Evolutionary conservation across 2,329 filamentous ascomycete species (phyloP).

Genomic region (Aspergillus cejpii): DNA sequence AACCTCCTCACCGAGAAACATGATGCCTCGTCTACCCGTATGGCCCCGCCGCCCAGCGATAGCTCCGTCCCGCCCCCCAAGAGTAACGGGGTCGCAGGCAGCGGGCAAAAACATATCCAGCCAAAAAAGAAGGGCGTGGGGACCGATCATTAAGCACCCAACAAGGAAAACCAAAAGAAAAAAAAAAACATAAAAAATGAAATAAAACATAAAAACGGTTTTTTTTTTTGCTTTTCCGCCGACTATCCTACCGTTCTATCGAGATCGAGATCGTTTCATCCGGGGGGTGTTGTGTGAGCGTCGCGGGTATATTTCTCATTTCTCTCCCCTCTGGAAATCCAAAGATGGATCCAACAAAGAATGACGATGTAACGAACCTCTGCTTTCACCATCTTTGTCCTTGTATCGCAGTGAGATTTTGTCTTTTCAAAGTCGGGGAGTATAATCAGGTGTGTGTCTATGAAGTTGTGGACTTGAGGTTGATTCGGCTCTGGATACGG

Average conservation of each 20-base stretch:
- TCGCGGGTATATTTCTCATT: slow-evolving; percentile 6
- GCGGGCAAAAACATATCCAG: slow-evolving; percentile 35
- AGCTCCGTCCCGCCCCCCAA: slow-evolving; percentile 18
- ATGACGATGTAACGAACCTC: slow-evolving; percentile 33
- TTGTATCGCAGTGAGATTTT: background rate
- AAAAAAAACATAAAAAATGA: no score
- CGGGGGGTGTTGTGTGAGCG: no score
- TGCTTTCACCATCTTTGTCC: background rate
- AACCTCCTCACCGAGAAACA: slow-evolving; percentile 77
- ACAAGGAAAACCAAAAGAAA: no score
- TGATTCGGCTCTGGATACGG: background rate
- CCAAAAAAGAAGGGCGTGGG: slow-evolving; percentile 38
- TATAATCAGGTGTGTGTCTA: no score
- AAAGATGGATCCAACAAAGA: slow-evolving; percentile 3
- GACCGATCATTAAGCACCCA: slow-evolving; percentile 24
- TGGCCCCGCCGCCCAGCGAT: slow-evolving; percentile 22
- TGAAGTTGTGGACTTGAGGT: no score
- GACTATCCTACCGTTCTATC: no score
- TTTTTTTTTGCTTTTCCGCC: slow-evolving; percentile 1
- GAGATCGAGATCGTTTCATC: no score
- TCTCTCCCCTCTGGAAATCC: slow-evolving; percentile 4
- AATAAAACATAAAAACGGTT: no score
- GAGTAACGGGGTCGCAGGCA: slow-evolving; percentile 14
- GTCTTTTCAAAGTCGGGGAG: no score
- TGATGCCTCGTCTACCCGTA: slow-evolving; percentile 31